These are phyloP conservation scores for Sphaerulina musiva DNA, from an alignment of 2,329 filamentous ascomycete genomes.

Conservation along the genomic window DNA sequence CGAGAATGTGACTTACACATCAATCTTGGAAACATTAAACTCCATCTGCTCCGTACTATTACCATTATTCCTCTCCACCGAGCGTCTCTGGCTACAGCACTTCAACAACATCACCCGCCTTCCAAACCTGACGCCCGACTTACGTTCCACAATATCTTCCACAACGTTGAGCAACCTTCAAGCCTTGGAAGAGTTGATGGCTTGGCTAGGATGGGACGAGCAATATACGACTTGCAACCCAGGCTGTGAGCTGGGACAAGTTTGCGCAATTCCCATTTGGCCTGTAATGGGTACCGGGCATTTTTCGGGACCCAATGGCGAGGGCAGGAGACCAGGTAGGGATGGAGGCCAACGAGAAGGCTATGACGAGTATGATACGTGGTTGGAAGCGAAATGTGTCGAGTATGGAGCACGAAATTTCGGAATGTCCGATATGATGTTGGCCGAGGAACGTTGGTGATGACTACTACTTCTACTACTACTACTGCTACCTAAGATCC, in stretches of 20 bases:
- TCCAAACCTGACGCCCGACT: not conserved
- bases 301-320: not conserved
- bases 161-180: conserved; percentile 28
- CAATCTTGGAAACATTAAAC: conserved; percentile 39
- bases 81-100: conserved; percentile 36
- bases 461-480: too few species aligned
- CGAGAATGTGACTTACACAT: conserved; percentile 37
- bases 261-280: conserved; percentile 50
- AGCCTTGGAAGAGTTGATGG: conserved; percentile 40
- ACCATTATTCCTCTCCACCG: conserved; percentile 40
- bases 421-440: not conserved
- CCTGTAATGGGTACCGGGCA: conserved; percentile 27
- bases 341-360: not conserved
- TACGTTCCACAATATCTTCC: not conserved
- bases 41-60: conserved; percentile 41
- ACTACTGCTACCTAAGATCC: too few species aligned
- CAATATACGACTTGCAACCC: conserved; percentile 40
- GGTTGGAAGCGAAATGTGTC: conserved; percentile 20
- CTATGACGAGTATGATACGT: not conserved
- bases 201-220: conserved; percentile 48
- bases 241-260: conserved; percentile 41
- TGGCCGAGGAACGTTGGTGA: not conserved
- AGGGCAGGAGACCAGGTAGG: not conserved
- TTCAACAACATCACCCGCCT: conserved; percentile 23
- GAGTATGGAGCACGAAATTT: not conserved